Percentiles rank a stretch among this genome's conserved stretches.
Evolutionary conservation across 2,329 filamentous ascomycete genomes (phyloP).

Genomic region (Setomelanomma holmii): DNA sequence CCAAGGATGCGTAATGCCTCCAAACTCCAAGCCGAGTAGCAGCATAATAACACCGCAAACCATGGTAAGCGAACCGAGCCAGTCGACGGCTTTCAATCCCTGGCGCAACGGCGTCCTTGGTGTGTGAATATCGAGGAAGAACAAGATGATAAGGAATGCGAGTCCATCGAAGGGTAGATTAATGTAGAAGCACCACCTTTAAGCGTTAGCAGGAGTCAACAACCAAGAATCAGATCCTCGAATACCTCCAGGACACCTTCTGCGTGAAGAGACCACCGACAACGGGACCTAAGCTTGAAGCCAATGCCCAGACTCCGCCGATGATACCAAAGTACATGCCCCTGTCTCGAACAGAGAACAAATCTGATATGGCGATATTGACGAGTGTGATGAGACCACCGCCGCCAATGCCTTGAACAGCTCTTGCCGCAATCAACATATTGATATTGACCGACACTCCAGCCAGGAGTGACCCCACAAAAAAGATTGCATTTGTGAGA

Average conservation of each 20-base stretch:
- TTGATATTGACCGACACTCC: constrained; percentile 64
- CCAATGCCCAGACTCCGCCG: constrained; percentile 71
- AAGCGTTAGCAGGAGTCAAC: not conserved
- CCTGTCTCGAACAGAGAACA: constrained; percentile 66
- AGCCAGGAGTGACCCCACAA: constrained; percentile 68
- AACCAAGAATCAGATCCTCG: not conserved
- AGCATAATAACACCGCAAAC: constrained; percentile 84
- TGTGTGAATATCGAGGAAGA: constrained; percentile 72
- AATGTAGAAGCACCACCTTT: constrained; percentile 61
- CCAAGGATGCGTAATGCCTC: constrained; percentile 79
- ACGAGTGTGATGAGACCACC: constrained; percentile 70
- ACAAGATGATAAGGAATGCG: constrained; percentile 62
- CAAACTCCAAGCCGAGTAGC: constrained; percentile 84
- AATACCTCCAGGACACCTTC: constrained; percentile 67
- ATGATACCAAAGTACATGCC: constrained; percentile 70
- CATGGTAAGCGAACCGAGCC: constrained; percentile 70
- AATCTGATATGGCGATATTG: constrained; percentile 69
- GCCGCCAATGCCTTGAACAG: constrained; percentile 68
- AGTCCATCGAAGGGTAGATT: constrained; percentile 69
- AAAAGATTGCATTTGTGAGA: constrained; percentile 66
- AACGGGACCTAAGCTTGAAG: constrained; percentile 70
- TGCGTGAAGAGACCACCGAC: constrained; percentile 72
- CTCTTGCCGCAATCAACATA: constrained; percentile 68
- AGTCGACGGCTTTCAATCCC: constrained; percentile 71
- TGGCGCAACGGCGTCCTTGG: constrained; percentile 68